phyloP scores from a whole-genome alignment of 202 grass and related monocot species.

The Dendrocalamus latiflorus region DNA sequence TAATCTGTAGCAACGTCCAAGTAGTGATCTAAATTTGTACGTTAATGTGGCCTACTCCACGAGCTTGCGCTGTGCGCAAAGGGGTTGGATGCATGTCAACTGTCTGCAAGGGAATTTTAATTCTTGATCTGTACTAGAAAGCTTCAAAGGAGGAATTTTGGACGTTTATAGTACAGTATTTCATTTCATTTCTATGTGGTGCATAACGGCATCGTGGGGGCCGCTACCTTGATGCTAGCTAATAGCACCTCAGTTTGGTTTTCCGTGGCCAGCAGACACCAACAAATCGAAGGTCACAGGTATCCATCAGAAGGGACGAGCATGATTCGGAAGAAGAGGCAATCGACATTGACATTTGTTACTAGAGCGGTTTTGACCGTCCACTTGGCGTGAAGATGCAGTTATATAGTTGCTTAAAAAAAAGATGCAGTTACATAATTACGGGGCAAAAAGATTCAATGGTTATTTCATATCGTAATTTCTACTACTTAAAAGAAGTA shows the following conservation, averaged over 20 bases:
- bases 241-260: not conserved
- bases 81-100: constrained; percentile 46
- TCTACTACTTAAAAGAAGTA: too few relatives aligned
- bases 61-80: constrained; percentile 9
- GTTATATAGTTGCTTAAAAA: too few relatives aligned
- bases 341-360: not conserved
- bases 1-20: too few relatives aligned
- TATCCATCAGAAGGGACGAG: not conserved
- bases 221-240: too few relatives aligned
- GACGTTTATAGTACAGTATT: not conserved
- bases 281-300: not conserved
- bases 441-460: too few relatives aligned
- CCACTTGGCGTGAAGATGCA: too few relatives aligned
- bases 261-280: not conserved
- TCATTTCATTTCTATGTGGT: not conserved
- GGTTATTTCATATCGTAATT: too few relatives aligned
- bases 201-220: not conserved
- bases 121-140: not conserved
- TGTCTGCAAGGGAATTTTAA: not conserved
- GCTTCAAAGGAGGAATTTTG: too few relatives aligned
- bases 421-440: too few relatives aligned
- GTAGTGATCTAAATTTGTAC: not conserved
- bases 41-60: not conserved
- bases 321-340: not conserved
- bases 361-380: too few relatives aligned